Conservation (phyloP, 2,329 filamentous ascomycete species). For the Nakataea oryzae region DNA sequence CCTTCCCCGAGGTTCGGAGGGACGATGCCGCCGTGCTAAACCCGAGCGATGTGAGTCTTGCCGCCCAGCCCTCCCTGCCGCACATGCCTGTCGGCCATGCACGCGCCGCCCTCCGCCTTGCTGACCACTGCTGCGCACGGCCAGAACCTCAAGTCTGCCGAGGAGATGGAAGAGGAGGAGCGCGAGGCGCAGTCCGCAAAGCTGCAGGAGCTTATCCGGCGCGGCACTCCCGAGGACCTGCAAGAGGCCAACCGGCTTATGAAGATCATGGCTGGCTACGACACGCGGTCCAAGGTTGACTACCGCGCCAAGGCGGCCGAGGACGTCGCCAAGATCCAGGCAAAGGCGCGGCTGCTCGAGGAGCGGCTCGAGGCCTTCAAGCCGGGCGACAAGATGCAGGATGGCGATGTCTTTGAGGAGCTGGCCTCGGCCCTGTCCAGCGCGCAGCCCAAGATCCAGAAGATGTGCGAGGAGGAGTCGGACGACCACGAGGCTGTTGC, state of each 20-base stretch:
- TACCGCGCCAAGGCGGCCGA: slow-evolving; percentile 96
- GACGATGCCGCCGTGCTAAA: slow-evolving; percentile 96
- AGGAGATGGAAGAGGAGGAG: slow-evolving; percentile 98
- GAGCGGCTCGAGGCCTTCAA: slow-evolving; percentile 83
- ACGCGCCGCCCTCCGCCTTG: neutral
- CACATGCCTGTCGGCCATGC: neutral
- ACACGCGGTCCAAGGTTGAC: slow-evolving; percentile 91
- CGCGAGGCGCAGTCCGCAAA: slow-evolving; percentile 94
- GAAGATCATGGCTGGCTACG: slow-evolving; percentile 98
- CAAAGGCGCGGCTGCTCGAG: slow-evolving; percentile 85
- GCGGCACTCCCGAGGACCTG: slow-evolving; percentile 83
- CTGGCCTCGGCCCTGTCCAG: slow-evolving; percentile 80
- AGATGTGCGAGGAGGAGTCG: slow-evolving; percentile 98
- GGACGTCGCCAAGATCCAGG: slow-evolving; percentile 88
- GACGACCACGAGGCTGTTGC: slow-evolving; percentile 93
- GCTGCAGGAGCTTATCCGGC: slow-evolving; percentile 87
- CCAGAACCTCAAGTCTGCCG: slow-evolving; percentile 87
- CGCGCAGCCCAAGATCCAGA: slow-evolving; percentile 96
- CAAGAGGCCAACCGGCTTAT: slow-evolving; percentile 96
- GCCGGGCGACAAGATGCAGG: slow-evolving; percentile 65
- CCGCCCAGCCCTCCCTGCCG: too few relatives aligned
- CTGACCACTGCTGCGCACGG: neutral
- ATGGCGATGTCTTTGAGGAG: slow-evolving; percentile 66
- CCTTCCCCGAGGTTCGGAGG: slow-evolving; percentile 81
- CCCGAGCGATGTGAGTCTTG: slow-evolving; percentile 76